These are phyloP conservation scores for Pestalotiopsis sp. DNA, from an alignment of 2,329 filamentous ascomycete species.

Conservation along the genomic window DNA sequence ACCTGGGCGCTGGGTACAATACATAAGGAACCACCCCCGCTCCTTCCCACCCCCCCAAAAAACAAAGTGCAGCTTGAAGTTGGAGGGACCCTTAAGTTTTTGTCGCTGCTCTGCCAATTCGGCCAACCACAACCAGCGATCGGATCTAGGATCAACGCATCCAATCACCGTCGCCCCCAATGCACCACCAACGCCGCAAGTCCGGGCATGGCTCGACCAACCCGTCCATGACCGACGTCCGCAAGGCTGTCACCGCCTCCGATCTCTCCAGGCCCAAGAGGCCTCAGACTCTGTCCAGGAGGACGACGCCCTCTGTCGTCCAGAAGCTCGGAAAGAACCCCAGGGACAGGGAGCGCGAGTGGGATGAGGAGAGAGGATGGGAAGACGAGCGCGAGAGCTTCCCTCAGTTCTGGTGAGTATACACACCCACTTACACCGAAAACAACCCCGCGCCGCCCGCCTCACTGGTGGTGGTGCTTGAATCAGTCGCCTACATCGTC, in stretches of 20 bases:
- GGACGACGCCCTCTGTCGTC: slow-evolving; percentile 38
- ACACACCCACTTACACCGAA: not conserved
- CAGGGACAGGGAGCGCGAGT: slow-evolving; percentile 53
- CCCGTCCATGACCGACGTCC: slow-evolving; percentile 57
- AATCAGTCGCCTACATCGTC: slow-evolving; percentile 29
- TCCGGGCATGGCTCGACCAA: slow-evolving; percentile 57
- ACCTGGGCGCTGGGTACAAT: not conserved
- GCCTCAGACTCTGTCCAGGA: slow-evolving; percentile 46
- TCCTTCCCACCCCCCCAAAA: not conserved
- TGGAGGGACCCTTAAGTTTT: slow-evolving; percentile 12
- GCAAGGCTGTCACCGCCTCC: slow-evolving; percentile 48
- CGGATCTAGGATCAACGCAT: slow-evolving; percentile 16
- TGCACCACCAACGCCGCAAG: slow-evolving; percentile 61
- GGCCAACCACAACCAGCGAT: slow-evolving; percentile 19
- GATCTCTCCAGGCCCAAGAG: slow-evolving; percentile 52
- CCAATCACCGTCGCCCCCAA: slow-evolving; percentile 33
- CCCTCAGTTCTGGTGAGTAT: slow-evolving; percentile 65
- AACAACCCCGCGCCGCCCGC: slow-evolving; percentile 12
- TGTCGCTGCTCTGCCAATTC: not conserved
- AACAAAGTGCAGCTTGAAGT: not conserved
- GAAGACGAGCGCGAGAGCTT: slow-evolving; percentile 65
- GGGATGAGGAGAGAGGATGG: slow-evolving; percentile 50
- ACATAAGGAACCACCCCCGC: slow-evolving; percentile 5
- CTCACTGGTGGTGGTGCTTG: not conserved
- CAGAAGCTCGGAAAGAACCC: slow-evolving; percentile 55